Base-by-base conservation (phyloP, 306 rosid species). In the Abrus precatorius region DNA sequence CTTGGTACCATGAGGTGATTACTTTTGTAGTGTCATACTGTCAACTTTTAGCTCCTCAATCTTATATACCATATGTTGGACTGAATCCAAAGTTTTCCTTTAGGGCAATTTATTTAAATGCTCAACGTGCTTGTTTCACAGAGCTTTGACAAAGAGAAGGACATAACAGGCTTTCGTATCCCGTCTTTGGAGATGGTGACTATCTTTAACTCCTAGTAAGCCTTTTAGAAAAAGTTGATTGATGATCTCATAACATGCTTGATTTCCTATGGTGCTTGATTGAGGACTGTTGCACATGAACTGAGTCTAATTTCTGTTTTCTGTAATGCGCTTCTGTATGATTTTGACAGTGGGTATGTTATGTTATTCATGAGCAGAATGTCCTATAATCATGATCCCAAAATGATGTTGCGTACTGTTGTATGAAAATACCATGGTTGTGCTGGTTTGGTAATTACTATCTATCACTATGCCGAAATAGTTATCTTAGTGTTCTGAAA, bases 1-100 rank as follows among this genome's bases (percentile, higher is more conserved):
- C 98, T 78, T 92, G 98, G 98, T 92, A 94, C 84, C 98, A 94
- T 57, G 94, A 92, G 97, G 98, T 90, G 88, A 88, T 79, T 84
- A 47, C 43, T 81, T 62, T 14, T 41, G 14, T 14, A n/a, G n/a
- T 73, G 64, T 55, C 80, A 56, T 9, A 50, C 20, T 20, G 20
- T 20, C 20, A 20, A 20, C 20, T 78, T 79, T 69, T 65, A 41
- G 50, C 74, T 83, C 67, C 80, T 77, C 60, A 82, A 40, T 80
- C 60, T 64, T 84, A 70, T 68, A 59, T 79, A 32, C 44, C 67
- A 33, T 71, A 78, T 85, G 38, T 8, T 38, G 54, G 74, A 38
- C 49, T 72, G 49, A 36, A 70, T 75, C 63, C 50, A 10, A 68
- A 57, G 44, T 65, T 7, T 68, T 81, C 47, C 85, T 71, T 52